These are phyloP conservation scores for Jasminum sambac DNA, from an alignment of 257 asterid genomes.

Conservation along the genomic window DNA sequence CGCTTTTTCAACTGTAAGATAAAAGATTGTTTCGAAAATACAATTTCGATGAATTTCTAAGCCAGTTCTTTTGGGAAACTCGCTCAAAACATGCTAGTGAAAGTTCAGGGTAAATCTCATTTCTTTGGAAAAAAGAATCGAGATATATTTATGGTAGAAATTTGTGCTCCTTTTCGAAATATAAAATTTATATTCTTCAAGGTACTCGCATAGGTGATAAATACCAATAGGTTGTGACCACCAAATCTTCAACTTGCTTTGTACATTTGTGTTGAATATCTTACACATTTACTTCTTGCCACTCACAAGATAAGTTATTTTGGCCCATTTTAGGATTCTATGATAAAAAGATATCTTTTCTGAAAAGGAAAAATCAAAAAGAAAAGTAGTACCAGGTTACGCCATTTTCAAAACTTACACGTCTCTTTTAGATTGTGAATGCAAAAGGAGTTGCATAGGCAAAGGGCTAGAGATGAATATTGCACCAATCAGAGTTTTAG, in stretches of 20 bases:
- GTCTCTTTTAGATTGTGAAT: neutral
- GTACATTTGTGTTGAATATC: neutral
- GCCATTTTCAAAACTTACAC: neutral
- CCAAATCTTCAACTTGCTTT: neutral
- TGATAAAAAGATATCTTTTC: neutral
- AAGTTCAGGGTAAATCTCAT: neutral
- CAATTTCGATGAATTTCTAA: neutral
- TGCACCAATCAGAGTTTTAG: neutral
- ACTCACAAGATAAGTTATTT: neutral
- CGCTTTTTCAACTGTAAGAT: neutral
- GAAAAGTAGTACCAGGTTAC: neutral
- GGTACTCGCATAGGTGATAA: neutral
- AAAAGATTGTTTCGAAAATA: neutral
- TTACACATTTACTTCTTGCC: neutral
- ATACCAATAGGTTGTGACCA: neutral
- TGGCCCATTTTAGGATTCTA: neutral
- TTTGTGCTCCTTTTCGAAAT: neutral
- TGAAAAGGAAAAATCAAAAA: neutral
- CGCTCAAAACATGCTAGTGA: neutral
- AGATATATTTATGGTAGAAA: neutral
- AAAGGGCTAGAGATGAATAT: neutral
- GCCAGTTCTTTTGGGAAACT: neutral
- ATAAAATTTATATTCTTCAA: neutral
- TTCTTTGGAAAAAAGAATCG: neutral
- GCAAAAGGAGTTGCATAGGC: slow-evolving; percentile 1